Evolutionary conservation across 164 flowering plant species (phyloP).

Genomic region (Vitis rotundifolia): DNA sequence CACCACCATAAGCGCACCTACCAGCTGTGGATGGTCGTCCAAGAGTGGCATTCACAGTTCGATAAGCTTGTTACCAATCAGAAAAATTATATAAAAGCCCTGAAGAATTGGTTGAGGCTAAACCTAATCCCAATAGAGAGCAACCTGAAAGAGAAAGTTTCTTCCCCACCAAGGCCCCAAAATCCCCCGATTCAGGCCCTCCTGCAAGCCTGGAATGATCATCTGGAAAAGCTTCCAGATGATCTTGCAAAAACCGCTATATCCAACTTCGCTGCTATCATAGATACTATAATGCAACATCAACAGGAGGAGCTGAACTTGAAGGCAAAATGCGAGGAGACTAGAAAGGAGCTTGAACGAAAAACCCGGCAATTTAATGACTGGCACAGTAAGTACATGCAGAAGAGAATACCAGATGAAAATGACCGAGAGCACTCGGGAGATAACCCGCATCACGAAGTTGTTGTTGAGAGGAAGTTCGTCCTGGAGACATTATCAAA

Average conservation of each 20-base stretch:
- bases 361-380: constrained; percentile 38
- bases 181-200: constrained; percentile 38
- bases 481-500: constrained; percentile 29
- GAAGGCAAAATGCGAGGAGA: constrained; percentile 40
- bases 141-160: constrained; percentile 44
- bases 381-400: constrained; percentile 34
- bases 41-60: constrained; percentile 70
- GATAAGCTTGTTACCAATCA: constrained; percentile 60
- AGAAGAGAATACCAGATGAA: constrained; percentile 28
- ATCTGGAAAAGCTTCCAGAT: constrained; percentile 38
- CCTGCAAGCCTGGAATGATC: constrained; percentile 38
- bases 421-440: constrained; percentile 20
- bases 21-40: constrained; percentile 56
- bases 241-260: constrained; percentile 39
- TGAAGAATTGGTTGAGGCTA: constrained; percentile 74
- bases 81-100: constrained; percentile 65
- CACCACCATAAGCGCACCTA: constrained; percentile 66
- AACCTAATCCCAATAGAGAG: constrained; percentile 54
- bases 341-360: constrained; percentile 33
- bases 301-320: constrained; percentile 42
- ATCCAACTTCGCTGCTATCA: constrained; percentile 32
- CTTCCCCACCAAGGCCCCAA: constrained; percentile 39
- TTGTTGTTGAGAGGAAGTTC: constrained; percentile 20
- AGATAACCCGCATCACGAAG: constrained; percentile 16
- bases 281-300: constrained; percentile 29